These are phyloP conservation scores for Leccinum laetum DNA, from an alignment of 1,284 basidiomycete genomes.

Conservation along the genomic window DNA sequence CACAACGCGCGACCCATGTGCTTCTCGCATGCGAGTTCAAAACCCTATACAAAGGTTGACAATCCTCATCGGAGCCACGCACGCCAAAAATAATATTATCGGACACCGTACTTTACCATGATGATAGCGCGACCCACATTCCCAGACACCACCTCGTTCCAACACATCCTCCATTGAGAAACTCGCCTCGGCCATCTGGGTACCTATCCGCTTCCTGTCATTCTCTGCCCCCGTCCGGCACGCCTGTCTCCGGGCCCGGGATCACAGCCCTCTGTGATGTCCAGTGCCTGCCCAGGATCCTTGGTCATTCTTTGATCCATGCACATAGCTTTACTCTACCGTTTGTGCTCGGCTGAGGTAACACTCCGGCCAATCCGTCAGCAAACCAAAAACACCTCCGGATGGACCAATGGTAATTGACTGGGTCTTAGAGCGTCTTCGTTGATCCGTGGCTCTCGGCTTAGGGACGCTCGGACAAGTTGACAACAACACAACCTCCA, in stretches of 20 bases:
- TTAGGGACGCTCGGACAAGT: not conserved
- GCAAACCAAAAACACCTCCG: not conserved
- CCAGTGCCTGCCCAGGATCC: not conserved
- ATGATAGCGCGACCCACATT: not conserved
- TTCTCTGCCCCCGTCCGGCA: not conserved
- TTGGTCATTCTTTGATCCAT: not conserved
- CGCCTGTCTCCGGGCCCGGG: slow-evolving; percentile 13
- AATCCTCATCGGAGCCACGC: not conserved
- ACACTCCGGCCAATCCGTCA: not conserved
- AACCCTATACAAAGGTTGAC: slow-evolving; percentile 15
- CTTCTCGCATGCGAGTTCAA: slow-evolving; percentile 15
- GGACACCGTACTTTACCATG: not conserved
- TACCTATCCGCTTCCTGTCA: not conserved
- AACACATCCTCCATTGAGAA: not conserved
- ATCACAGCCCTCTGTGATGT: slow-evolving; percentile 3
- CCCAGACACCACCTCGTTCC: slow-evolving; percentile 2
- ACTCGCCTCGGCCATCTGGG: not conserved
- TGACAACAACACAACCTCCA: not conserved
- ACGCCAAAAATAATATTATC: slow-evolving; percentile 2
- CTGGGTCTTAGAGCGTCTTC: not conserved
- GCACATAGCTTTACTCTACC: not conserved
- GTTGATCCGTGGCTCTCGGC: slow-evolving; percentile 2
- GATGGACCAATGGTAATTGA: not conserved
- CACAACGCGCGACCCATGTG: not conserved
- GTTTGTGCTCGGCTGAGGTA: slow-evolving; percentile 3